These are phyloP conservation scores for Eucalyptus erythrocorys DNA, from an alignment of 345 rosid species.

Conservation along the genomic window DNA sequence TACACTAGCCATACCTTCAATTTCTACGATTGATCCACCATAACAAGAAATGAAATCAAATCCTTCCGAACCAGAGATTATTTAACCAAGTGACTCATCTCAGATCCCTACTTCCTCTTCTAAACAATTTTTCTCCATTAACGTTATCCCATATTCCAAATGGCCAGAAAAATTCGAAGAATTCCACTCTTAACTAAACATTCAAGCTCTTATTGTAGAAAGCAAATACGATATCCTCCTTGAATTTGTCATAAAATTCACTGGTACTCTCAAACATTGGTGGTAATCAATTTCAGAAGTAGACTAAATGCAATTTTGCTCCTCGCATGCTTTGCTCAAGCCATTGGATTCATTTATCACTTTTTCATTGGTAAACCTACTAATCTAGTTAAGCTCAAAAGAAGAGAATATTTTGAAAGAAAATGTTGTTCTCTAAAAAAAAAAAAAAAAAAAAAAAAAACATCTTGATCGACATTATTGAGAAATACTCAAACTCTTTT, in stretches of 20 bases:
- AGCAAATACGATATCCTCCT: neutral
- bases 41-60: neutral
- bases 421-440: neutral
- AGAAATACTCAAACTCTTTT: no score
- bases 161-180: neutral
- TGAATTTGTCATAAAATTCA: no score
- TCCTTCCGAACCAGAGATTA: neutral
- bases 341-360: neutral
- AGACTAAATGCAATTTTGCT: neutral
- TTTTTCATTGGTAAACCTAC: neutral
- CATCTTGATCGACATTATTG: neutral
- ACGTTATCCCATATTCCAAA: neutral
- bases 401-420: neutral
- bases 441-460: no score
- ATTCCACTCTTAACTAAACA: neutral
- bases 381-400: neutral
- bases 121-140: no score
- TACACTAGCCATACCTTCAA: neutral
- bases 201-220: accelerated
- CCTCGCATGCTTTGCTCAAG: neutral
- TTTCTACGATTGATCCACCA: neutral
- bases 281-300: neutral
- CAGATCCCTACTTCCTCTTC: neutral
- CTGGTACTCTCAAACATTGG: neutral
- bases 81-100: neutral